Base-by-base conservation (phyloP, 495 filamentous ascomycete genomes). In the Penicillium turbatum region DNA sequence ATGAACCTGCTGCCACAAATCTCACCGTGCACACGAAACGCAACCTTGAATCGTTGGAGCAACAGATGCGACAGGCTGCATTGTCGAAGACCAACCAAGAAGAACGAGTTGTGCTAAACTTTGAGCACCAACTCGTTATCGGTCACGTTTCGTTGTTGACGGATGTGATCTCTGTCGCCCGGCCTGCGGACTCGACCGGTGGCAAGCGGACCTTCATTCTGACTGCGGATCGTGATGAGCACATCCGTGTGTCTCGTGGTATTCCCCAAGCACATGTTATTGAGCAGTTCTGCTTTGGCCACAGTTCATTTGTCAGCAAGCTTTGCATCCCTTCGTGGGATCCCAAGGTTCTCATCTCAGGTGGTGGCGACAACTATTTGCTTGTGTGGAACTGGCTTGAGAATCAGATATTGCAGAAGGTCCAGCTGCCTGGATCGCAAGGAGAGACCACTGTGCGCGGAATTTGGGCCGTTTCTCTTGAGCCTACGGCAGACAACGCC, bases 71-170 rank as follows among this genome's bases (percentile, higher is more conserved):
- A 36, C 72, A 75, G 12, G 71, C 66, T 9, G 36, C 32, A 9
- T 30, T 46, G 24, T 37, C 63, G 6, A 54, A 57, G 30, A 79
- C 78, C 53, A 48, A 66, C 6, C 31, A 56, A 2, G 64, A 71
- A 15, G 74, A 81, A 57, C 66, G 74, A 43, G 61, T 71, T 43
- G 60, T 63, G 48, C 70, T 79, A 3, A 68, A 70, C 8, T 93
- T 95, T 68, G 83, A 86, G 50, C 83, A 87, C 60, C 76, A 84
- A 32, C 74, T 90, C 1, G 73, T 97, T 19, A 83, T 97, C 0
- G 93, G 93, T 12, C 93, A 98, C 73, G 92, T 97, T 7, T 97
- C 93, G 0, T 84, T 96, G 80, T 82, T 98, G 24, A 92, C 90
- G 0, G 86, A 91, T 61, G 57, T 97, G 31, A 59, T 70, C 3